phyloP scores from a whole-genome alignment of 1,284 basidiomycete genomes.

The Exsudoporus floridanus region DNA sequence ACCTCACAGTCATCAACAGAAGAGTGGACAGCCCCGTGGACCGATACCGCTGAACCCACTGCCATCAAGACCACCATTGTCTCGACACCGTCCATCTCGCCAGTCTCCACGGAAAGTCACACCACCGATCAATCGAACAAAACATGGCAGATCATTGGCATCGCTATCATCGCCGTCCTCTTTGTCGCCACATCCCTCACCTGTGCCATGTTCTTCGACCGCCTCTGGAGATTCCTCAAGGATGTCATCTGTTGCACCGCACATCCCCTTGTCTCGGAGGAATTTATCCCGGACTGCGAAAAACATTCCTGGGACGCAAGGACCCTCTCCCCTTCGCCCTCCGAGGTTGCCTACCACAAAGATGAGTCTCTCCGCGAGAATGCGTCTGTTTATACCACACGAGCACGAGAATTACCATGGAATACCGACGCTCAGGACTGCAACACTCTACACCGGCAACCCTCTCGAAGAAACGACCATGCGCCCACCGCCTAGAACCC shows the following conservation, averaged over 20 bases:
- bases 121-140: slow-evolving; percentile 18
- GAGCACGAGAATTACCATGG: slow-evolving; percentile 29
- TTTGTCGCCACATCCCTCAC: slow-evolving; percentile 54
- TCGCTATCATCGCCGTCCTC: slow-evolving; percentile 58
- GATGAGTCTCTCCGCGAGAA: background rate
- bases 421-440: slow-evolving; percentile 14
- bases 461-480: slow-evolving; percentile 20
- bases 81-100: slow-evolving; percentile 3
- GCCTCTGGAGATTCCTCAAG: slow-evolving; percentile 57
- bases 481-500: slow-evolving; percentile 7
- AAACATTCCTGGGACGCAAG: slow-evolving; percentile 57
- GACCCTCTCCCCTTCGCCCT: slow-evolving; percentile 40
- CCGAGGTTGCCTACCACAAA: slow-evolving; percentile 5
- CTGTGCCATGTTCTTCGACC: slow-evolving; percentile 62
- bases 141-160: slow-evolving; percentile 66
- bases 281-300: slow-evolving; percentile 63
- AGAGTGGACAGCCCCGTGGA: background rate
- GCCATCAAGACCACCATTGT: background rate
- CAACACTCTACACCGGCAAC: slow-evolving; percentile 21
- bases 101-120: slow-evolving; percentile 7
- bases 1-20: background rate
- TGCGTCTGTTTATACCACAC: slow-evolving; percentile 1
- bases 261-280: slow-evolving; percentile 43
- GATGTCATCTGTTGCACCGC: slow-evolving; percentile 47
- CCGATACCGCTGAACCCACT: background rate